phyloP scores from a whole-genome alignment of 306 rosid species.

The Abrus precatorius region DNA sequence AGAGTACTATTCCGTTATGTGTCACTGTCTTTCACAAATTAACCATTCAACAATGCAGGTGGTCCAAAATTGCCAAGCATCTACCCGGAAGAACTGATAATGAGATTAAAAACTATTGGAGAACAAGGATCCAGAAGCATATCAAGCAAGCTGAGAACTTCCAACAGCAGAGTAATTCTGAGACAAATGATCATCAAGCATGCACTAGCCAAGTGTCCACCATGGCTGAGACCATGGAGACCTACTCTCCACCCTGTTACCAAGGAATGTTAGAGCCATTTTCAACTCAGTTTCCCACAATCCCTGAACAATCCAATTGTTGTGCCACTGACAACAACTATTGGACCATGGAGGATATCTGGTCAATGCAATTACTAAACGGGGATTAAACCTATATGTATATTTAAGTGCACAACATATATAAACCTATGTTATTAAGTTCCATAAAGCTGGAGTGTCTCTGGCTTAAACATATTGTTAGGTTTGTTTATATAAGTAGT shows the following conservation, averaged over 20 bases:
- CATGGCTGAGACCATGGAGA: slow-evolving; percentile 58
- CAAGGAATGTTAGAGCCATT: slow-evolving; percentile 46
- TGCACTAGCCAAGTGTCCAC: slow-evolving; percentile 59
- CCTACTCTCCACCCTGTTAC: slow-evolving; percentile 44
- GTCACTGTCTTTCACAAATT: slow-evolving; percentile 11
- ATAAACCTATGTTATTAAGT: slow-evolving; percentile 26
- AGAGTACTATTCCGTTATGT: slow-evolving; percentile 4
- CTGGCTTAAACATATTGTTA: slow-evolving; percentile 32
- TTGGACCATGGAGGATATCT: slow-evolving; percentile 85
- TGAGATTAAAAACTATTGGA: slow-evolving; percentile 89
- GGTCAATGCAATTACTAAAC: slow-evolving; percentile 82
- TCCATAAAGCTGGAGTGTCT: background rate
- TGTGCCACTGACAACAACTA: slow-evolving; percentile 51
- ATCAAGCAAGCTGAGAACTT: slow-evolving; percentile 69
- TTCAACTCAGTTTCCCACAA: slow-evolving; percentile 42
- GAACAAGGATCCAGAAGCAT: slow-evolving; percentile 90
- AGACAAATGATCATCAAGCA: slow-evolving; percentile 51
- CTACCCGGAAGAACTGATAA: slow-evolving; percentile 62
- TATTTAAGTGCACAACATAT: background rate
- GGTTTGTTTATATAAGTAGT: slow-evolving; percentile 50
- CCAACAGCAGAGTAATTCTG: slow-evolving; percentile 51
- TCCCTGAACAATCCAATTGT: slow-evolving; percentile 33
- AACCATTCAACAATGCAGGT: slow-evolving; percentile 60
- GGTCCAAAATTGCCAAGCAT: slow-evolving; percentile 94
- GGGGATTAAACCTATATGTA: slow-evolving; percentile 46